Conservation (phyloP, 2,329 filamentous ascomycete species). For the Amauroascus niger region DNA sequence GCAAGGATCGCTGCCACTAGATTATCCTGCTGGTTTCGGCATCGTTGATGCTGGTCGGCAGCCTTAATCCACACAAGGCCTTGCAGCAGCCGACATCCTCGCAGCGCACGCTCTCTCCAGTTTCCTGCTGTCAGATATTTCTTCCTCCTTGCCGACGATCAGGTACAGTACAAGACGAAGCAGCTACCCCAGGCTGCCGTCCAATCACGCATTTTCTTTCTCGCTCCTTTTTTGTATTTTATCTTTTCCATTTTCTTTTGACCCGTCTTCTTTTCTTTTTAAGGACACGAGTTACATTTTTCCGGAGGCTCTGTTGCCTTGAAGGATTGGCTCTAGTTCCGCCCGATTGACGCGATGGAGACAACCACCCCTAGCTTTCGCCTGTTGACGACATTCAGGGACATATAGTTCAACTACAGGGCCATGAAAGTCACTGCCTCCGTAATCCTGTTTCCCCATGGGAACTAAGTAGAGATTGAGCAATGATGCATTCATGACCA, state of each 20-base stretch:
- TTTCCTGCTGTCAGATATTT: not conserved
- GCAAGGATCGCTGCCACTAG: not conserved
- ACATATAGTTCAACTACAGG: slow-evolving; percentile 5
- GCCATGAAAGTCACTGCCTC: not conserved
- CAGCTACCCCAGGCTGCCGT: not conserved
- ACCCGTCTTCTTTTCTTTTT: too few relatives aligned
- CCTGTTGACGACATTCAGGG: slow-evolving; percentile 4
- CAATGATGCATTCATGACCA: not conserved
- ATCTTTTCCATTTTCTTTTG: not conserved
- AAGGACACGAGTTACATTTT: too few relatives aligned
- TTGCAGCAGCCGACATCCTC: not conserved
- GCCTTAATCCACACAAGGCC: slow-evolving; percentile 6
- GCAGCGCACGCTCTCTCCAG: slow-evolving; percentile 2
- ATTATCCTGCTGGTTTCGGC: not conserved
- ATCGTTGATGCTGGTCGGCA: not conserved
- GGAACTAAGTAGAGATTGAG: not conserved
- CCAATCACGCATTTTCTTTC: slow-evolving; percentile 1
- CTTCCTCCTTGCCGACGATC: slow-evolving; percentile 5
- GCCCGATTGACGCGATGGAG: not conserved
- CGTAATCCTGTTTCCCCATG: slow-evolving; percentile 4
- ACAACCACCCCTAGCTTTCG: not conserved
- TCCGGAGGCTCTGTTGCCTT: not conserved
- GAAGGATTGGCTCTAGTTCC: not conserved
- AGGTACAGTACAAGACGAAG: not conserved
- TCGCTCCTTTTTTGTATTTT: not conserved